phyloP scores from a whole-genome alignment of 169 alveolate genomes.

The Eimeria necatrix region DNA sequence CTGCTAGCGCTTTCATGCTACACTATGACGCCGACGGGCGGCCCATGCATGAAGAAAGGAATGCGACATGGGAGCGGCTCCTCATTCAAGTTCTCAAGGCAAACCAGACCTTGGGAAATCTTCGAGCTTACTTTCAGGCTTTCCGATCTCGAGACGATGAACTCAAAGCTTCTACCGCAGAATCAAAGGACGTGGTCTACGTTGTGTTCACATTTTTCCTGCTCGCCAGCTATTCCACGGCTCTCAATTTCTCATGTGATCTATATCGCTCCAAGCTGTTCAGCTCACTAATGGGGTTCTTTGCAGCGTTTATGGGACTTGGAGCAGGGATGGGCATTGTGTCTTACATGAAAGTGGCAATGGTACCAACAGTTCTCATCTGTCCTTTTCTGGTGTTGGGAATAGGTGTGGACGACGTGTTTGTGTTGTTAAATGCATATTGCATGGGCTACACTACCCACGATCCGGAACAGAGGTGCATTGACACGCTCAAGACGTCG shows the following conservation, averaged over 20 bases:
- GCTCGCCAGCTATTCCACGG: constrained; percentile 84
- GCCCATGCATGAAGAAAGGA: constrained; percentile 82
- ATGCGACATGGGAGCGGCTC: constrained; percentile 86
- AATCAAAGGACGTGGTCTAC: constrained; percentile 84
- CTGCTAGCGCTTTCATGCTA: constrained; percentile 84
- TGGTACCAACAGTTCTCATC: constrained; percentile 87
- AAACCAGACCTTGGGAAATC: constrained; percentile 84
- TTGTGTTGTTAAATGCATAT: constrained; percentile 86
- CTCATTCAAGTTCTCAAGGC: constrained; percentile 85
- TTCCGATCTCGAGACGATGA: constrained; percentile 87
- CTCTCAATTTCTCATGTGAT: constrained; percentile 87
- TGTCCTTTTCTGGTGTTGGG: constrained; percentile 88
- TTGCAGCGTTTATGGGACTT: constrained; percentile 87
- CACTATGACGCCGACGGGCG: constrained; percentile 85
- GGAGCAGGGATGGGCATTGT: constrained; percentile 87
- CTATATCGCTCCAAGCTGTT: constrained; percentile 80
- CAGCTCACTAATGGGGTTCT: constrained; percentile 87
- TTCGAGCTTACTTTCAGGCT: constrained; percentile 85
- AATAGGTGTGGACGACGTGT: constrained; percentile 87
- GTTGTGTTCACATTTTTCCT: constrained; percentile 87
- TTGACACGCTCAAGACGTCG: constrained; percentile 83
- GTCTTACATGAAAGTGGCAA: constrained; percentile 84
- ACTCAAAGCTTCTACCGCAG: constrained; percentile 85
- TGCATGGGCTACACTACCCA: constrained; percentile 85
- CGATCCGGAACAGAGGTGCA: constrained; percentile 84